Conservation (phyloP, 108 stramenopile species). For the Conticribra guillardii region DNA sequence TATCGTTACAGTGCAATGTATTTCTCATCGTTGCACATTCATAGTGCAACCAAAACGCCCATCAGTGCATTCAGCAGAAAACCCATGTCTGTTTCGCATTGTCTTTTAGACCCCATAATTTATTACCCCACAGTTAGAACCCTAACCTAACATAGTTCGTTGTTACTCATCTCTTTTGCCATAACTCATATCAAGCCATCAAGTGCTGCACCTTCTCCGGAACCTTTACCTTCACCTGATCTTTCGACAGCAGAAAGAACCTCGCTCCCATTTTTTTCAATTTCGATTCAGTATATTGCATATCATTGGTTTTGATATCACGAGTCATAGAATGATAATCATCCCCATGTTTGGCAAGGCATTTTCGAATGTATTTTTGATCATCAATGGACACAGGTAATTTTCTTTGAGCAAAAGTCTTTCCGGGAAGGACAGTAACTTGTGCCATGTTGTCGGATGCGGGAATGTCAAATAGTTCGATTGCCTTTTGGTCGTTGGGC, state of each 20-base stretch:
- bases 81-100: no score
- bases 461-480: constrained; percentile 86
- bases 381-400: constrained; percentile 68
- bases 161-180: no score
- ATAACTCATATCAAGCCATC: no score
- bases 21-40: no score
- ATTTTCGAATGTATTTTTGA: constrained; percentile 78
- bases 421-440: constrained; percentile 43
- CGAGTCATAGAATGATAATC: constrained; percentile 74
- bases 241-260: constrained; percentile 64
- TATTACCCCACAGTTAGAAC: no score
- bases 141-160: no score
- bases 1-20: no score
- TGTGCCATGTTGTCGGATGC: constrained; percentile 62
- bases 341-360: constrained; percentile 74
- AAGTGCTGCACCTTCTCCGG: constrained; percentile 64
- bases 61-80: no score
- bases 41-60: no score
- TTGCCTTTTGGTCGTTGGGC: constrained; percentile 35
- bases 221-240: constrained; percentile 66
- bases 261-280: constrained; percentile 74
- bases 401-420: constrained; percentile 44
- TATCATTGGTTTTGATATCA: constrained; percentile 77
- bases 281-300: constrained; percentile 80
- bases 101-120: no score